Percentiles rank a stretch among this genome's conserved stretches.
Conservation (phyloP, 768 basidiomycete species). For the Rhizopogon salebrosus region DNA sequence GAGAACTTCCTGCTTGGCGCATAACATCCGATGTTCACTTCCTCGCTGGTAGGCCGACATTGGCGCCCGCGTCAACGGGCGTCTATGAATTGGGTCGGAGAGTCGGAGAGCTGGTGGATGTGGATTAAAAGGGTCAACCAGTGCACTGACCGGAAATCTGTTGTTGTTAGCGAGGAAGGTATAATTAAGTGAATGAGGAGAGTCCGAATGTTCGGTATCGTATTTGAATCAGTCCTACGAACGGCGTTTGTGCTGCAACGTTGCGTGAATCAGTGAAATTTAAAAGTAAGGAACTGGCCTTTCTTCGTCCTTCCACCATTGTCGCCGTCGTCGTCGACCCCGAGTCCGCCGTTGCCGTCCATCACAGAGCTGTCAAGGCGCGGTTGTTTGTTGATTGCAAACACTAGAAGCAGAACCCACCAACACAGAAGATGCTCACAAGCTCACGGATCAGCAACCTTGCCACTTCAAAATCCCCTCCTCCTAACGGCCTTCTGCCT, state of each 20-base stretch:
- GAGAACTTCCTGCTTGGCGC: no score
- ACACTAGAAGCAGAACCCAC: slow-evolving; percentile 18
- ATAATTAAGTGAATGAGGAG: not conserved
- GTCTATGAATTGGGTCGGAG: not conserved
- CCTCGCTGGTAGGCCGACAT: no score
- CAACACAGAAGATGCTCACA: slow-evolving; percentile 27
- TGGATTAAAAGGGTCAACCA: not conserved
- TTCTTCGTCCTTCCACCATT: slow-evolving; percentile 6
- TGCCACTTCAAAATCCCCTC: slow-evolving; percentile 19
- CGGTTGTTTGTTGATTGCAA: slow-evolving; percentile 27
- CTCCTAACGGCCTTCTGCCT: slow-evolving; percentile 13
- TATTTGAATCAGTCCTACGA: not conserved
- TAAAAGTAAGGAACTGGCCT: not conserved
- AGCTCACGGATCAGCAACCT: slow-evolving; percentile 29
- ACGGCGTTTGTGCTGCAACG: not conserved
- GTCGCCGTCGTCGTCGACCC: slow-evolving; percentile 7
- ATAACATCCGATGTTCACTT: no score
- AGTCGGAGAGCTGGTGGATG: not conserved
- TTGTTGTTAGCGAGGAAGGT: no score
- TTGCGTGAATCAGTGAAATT: slow-evolving; percentile 1
- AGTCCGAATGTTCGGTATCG: not conserved
- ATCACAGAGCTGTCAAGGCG: slow-evolving; percentile 9
- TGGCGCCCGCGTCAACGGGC: no score
- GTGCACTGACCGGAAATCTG: no score
- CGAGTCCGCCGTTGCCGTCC: not conserved